Conservation (phyloP, 306 rosid species). For the Quercus variabilis region DNA sequence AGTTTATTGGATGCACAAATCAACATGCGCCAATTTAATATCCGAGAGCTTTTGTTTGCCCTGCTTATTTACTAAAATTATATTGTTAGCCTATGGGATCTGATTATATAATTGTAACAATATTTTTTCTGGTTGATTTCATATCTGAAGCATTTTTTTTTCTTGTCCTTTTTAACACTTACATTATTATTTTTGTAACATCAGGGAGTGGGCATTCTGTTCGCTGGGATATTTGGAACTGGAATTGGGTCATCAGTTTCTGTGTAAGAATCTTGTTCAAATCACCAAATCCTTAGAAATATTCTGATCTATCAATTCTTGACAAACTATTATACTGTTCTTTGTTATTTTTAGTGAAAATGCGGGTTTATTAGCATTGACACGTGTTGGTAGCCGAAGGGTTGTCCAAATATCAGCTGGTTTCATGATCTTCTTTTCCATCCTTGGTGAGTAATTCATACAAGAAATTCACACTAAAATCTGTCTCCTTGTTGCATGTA, state of each 20-base stretch:
- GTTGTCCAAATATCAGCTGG: slow-evolving; percentile 93
- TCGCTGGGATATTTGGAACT: slow-evolving; percentile 90
- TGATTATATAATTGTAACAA: neutral
- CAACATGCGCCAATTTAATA: neutral
- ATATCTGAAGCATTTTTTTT: neutral
- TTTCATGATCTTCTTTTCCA: slow-evolving; percentile 95
- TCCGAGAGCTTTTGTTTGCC: neutral
- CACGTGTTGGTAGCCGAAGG: slow-evolving; percentile 95
- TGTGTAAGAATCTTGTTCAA: slow-evolving; percentile 58
- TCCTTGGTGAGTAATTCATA: slow-evolving; percentile 52
- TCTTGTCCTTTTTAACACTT: neutral
- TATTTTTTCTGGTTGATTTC: neutral
- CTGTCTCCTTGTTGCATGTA: neutral
- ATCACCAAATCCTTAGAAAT: neutral
- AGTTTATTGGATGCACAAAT: neutral
- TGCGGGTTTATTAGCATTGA: slow-evolving; percentile 89
- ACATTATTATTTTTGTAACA: slow-evolving; percentile 12
- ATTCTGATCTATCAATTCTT: neutral
- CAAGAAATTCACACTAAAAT: neutral
- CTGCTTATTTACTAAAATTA: neutral
- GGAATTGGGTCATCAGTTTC: slow-evolving; percentile 91
- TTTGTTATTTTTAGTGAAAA: slow-evolving; percentile 56
- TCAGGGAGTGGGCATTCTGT: slow-evolving; percentile 87
- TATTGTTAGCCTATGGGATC: neutral
- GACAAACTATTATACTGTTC: neutral